Evolutionary conservation across 768 basidiomycete species (phyloP).

Genomic region (Tricholoma furcatifolium): DNA sequence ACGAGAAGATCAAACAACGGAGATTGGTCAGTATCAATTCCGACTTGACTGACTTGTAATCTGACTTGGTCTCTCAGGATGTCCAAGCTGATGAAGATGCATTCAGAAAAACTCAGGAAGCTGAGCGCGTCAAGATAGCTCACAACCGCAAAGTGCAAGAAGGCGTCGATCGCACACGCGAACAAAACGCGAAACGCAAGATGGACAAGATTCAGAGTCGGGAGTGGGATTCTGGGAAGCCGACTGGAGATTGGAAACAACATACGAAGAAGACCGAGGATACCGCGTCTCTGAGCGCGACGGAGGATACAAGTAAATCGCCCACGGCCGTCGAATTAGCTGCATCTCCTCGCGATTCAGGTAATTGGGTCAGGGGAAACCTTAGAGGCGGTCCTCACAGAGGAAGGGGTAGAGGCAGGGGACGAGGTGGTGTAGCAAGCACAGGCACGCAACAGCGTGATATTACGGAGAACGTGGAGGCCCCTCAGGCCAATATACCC

Average conservation of each 20-base stretch:
- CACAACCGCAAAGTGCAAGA: constrained; percentile 67
- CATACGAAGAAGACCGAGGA: constrained; percentile 16
- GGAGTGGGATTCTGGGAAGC: constrained; percentile 85
- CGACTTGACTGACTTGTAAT: background rate
- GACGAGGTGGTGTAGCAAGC: constrained; percentile 27
- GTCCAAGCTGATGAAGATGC: constrained; percentile 82
- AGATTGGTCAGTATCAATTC: constrained; percentile 38
- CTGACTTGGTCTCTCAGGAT: constrained; percentile 37
- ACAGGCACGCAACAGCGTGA: constrained; percentile 2
- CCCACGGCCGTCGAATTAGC: background rate
- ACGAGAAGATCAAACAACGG: constrained; percentile 65
- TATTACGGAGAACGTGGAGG: background rate
- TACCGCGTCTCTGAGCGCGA: constrained; percentile 3
- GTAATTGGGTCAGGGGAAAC: constrained; percentile 29
- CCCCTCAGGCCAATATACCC: constrained; percentile 1
- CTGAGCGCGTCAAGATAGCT: constrained; percentile 56
- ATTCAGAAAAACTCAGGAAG: constrained; percentile 68
- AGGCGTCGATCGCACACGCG: constrained; percentile 65
- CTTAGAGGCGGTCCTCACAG: constrained; percentile 24
- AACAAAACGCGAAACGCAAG: constrained; percentile 78
- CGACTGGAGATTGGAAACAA: constrained; percentile 30
- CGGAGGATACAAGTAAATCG: constrained; percentile 9
- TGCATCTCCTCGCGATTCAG: constrained; percentile 11
- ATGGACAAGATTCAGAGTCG: constrained; percentile 76
- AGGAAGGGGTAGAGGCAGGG: constrained; percentile 32